phyloP scores from a whole-genome alignment of 768 basidiomycete genomes.

The Imleria badia region DNA sequence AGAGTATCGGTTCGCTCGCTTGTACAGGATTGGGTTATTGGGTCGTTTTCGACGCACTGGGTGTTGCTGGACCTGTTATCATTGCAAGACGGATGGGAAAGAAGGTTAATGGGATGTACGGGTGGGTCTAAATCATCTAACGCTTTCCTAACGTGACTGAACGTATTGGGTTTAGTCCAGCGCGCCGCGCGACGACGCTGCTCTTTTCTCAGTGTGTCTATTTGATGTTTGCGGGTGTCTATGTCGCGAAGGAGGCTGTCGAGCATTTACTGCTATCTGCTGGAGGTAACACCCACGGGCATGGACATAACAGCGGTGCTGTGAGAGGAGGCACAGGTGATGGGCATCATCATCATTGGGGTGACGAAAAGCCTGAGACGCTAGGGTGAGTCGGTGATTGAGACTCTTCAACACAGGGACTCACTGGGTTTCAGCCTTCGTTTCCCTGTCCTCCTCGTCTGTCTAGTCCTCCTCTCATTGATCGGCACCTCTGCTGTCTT shows the following conservation, averaged over 20 bases:
- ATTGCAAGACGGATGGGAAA: slow-evolving; percentile 38
- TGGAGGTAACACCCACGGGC: slow-evolving; percentile 71
- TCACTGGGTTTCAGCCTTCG: slow-evolving; percentile 47
- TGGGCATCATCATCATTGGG: slow-evolving; percentile 67
- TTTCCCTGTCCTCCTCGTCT: slow-evolving; percentile 60
- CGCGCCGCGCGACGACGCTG: slow-evolving; percentile 65
- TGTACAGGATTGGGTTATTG: slow-evolving; percentile 94
- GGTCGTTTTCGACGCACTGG: slow-evolving; percentile 93
- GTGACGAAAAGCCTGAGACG: slow-evolving; percentile 45
- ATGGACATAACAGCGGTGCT: slow-evolving; percentile 63
- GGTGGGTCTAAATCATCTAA: slow-evolving; percentile 50
- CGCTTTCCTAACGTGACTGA: not conserved
- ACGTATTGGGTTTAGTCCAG: slow-evolving; percentile 42
- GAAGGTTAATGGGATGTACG: slow-evolving; percentile 45
- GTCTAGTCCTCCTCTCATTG: slow-evolving; percentile 56
- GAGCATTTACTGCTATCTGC: slow-evolving; percentile 85
- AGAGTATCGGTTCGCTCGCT: slow-evolving; percentile 81
- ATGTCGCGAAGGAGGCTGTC: slow-evolving; percentile 95
- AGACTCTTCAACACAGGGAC: not conserved
- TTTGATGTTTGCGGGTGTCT: slow-evolving; percentile 90
- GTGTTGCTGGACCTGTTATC: slow-evolving; percentile 50
- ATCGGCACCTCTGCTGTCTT: slow-evolving; percentile 56
- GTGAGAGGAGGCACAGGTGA: slow-evolving; percentile 32
- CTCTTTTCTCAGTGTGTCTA: slow-evolving; percentile 93
- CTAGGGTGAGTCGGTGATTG: slow-evolving; percentile 37